phyloP scores from a whole-genome alignment of 176 grass and related monocot genomes.

The Elaeis guineensis region DNA sequence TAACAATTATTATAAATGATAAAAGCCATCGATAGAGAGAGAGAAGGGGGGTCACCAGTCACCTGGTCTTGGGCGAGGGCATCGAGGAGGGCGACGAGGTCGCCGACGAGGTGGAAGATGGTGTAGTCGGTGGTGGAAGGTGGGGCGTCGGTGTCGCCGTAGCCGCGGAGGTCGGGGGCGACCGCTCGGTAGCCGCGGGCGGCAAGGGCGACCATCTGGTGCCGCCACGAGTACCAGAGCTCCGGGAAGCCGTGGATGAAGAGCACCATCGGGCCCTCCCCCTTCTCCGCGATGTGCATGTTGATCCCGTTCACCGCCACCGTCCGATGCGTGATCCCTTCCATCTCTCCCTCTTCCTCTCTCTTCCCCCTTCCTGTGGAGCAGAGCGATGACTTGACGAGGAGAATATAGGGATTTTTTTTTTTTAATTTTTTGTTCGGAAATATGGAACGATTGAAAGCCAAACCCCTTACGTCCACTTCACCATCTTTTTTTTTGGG shows the following conservation, averaged over 20 bases:
- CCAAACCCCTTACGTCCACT: no score
- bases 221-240: slow-evolving; percentile 86
- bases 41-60: no score
- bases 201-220: slow-evolving; percentile 59
- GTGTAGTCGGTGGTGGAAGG: slow-evolving; percentile 26
- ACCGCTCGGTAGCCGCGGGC: slow-evolving; percentile 50
- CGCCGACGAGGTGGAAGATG: slow-evolving; percentile 62
- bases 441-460: no score
- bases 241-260: slow-evolving; percentile 81
- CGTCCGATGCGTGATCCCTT: slow-evolving; percentile 46
- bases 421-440: no score
- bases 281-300: slow-evolving; percentile 64
- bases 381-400: no score
- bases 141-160: slow-evolving; percentile 53
- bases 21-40: no score
- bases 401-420: no score
- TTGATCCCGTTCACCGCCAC: slow-evolving; percentile 43
- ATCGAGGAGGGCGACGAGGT: slow-evolving; percentile 72
- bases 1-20: no score
- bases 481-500: no score
- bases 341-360: slow-evolving; percentile 10
- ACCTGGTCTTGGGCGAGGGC: slow-evolving; percentile 44
- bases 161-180: slow-evolving; percentile 67
- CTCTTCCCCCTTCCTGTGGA: no score
- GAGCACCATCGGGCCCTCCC: slow-evolving; percentile 38